Percentiles rank a stretch among this genome's conserved stretches.
Evolutionary conservation across 345 rosid genomes (phyloP).

Genomic region (Gossypium raimondii): DNA sequence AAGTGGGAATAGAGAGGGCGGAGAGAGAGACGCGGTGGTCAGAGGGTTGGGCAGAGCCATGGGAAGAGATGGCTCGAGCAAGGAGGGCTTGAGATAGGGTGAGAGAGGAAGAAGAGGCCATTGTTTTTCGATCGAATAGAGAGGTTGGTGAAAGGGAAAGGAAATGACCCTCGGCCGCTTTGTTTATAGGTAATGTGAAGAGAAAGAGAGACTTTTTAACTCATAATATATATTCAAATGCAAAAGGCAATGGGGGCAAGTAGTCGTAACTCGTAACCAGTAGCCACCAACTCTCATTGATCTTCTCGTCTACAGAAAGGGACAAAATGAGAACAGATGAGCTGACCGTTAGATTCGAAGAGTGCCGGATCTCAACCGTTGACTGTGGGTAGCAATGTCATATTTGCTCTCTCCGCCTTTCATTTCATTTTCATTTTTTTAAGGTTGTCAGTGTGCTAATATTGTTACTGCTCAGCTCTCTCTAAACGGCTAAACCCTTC

Average conservation of each 20-base stretch:
- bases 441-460: background rate
- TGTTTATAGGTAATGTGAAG: background rate
- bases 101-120: slow-evolving; percentile 58
- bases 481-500: too few species aligned
- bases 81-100: slow-evolving; percentile 53
- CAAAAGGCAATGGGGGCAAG: background rate
- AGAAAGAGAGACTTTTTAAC: background rate
- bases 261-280: background rate
- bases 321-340: background rate
- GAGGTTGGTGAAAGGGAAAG: background rate
- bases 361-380: slow-evolving; percentile 1
- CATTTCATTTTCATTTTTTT: slow-evolving; percentile 10
- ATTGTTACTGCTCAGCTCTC: too few species aligned
- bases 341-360: slow-evolving; percentile 10
- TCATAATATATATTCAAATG: background rate
- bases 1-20: slow-evolving; percentile 36
- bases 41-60: slow-evolving; percentile 34
- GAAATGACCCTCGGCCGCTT: background rate
- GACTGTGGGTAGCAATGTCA: slow-evolving; percentile 33
- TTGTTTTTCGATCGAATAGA: slow-evolving; percentile 20
- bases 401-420: slow-evolving; percentile 27
- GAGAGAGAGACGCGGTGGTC: slow-evolving; percentile 43
- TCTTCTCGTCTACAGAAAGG: slow-evolving; percentile 20
- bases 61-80: slow-evolving; percentile 44
- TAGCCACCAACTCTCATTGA: slow-evolving; percentile 18